These are phyloP conservation scores for Skeletonema tropicum DNA, from an alignment of 108 stramenopile genomes.

Conservation along the genomic window DNA sequence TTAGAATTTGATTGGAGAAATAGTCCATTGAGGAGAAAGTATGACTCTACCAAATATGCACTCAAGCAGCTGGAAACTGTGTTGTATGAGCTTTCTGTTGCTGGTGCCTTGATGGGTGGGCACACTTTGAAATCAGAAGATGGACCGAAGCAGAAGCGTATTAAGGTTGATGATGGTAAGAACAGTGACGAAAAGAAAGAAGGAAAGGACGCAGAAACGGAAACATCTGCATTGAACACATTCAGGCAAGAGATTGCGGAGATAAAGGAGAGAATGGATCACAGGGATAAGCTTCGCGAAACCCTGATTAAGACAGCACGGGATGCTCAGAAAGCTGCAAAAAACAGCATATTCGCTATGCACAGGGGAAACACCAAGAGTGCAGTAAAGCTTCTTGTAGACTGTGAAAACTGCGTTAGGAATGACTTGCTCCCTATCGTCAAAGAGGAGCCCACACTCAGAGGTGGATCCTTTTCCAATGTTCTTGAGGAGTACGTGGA, in stretches of 20 bases:
- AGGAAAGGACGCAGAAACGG: slow-evolving; percentile 20
- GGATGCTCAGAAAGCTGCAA: slow-evolving; percentile 92
- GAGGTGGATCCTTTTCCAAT: slow-evolving; percentile 72
- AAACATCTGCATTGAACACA: slow-evolving; percentile 12
- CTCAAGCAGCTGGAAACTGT: slow-evolving; percentile 83
- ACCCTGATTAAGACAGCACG: slow-evolving; percentile 87
- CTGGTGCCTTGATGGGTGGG: slow-evolving; percentile 42
- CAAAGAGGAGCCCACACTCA: slow-evolving; percentile 77
- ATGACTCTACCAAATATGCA: slow-evolving; percentile 84
- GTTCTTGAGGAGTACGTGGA: slow-evolving; percentile 94
- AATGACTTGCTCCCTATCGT: slow-evolving; percentile 77
- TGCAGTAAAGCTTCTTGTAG: slow-evolving; percentile 57
- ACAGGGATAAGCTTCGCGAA: slow-evolving; percentile 85
- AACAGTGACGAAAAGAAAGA: slow-evolving; percentile 14
- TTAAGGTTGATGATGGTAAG: slow-evolving; percentile 10
- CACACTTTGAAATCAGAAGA: background rate
- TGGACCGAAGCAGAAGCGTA: slow-evolving; percentile 17
- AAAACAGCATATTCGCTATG: slow-evolving; percentile 91
- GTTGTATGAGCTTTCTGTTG: slow-evolving; percentile 84
- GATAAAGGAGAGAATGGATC: slow-evolving; percentile 73
- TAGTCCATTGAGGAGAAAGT: slow-evolving; percentile 87
- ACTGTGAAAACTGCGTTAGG: slow-evolving; percentile 70
- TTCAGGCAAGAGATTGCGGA: slow-evolving; percentile 58
- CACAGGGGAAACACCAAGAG: slow-evolving; percentile 73
- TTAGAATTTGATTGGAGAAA: slow-evolving; percentile 93